phyloP scores from a whole-genome alignment of 495 filamentous ascomycete genomes.

The Acidiella bohemica region DNA sequence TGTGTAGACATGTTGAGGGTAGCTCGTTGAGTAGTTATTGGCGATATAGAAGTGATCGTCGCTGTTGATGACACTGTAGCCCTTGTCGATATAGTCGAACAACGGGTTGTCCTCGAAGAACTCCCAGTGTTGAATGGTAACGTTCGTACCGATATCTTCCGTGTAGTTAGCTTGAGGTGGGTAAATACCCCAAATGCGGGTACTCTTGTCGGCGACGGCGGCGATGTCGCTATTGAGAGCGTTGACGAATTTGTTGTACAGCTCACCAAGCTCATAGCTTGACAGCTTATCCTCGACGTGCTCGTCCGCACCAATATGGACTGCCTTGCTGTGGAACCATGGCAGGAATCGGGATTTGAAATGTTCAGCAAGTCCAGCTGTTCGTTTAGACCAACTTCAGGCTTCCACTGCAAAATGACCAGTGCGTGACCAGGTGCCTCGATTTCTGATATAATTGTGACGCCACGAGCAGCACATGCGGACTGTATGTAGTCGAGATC shows the following conservation, averaged over 20 bases:
- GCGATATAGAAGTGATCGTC: slow-evolving; percentile 40
- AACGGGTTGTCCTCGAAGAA: slow-evolving; percentile 34
- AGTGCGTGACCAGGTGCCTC: slow-evolving; percentile 41
- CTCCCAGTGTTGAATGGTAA: slow-evolving; percentile 37
- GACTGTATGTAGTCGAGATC: slow-evolving; percentile 35
- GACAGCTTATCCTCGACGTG: slow-evolving; percentile 27
- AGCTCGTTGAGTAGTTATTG: slow-evolving; percentile 35
- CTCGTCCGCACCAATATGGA: slow-evolving; percentile 42
- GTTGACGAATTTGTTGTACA: slow-evolving; percentile 40
- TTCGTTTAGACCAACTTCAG: slow-evolving; percentile 32
- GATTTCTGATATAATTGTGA: slow-evolving; percentile 41
- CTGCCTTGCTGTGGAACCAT: slow-evolving; percentile 41
- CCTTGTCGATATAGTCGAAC: slow-evolving; percentile 36
- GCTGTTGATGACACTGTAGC: slow-evolving; percentile 40
- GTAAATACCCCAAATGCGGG: slow-evolving; percentile 43
- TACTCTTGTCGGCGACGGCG: slow-evolving; percentile 29
- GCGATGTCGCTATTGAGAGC: slow-evolving; percentile 34
- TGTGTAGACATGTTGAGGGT: slow-evolving; percentile 32
- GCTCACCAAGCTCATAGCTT: slow-evolving; percentile 11
- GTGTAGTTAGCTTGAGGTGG: slow-evolving; percentile 27
- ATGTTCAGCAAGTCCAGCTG: slow-evolving; percentile 39
- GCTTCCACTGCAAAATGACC: slow-evolving; percentile 40
- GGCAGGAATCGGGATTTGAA: slow-evolving; percentile 38
- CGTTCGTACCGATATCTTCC: slow-evolving; percentile 33
- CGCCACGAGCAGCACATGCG: slow-evolving; percentile 35